Percentiles rank a stretch among this genome's conserved stretches.
These are phyloP conservation scores for Tricholoma sp. DNA, from an alignment of 768 basidiomycete genomes.

Conservation along the genomic window DNA sequence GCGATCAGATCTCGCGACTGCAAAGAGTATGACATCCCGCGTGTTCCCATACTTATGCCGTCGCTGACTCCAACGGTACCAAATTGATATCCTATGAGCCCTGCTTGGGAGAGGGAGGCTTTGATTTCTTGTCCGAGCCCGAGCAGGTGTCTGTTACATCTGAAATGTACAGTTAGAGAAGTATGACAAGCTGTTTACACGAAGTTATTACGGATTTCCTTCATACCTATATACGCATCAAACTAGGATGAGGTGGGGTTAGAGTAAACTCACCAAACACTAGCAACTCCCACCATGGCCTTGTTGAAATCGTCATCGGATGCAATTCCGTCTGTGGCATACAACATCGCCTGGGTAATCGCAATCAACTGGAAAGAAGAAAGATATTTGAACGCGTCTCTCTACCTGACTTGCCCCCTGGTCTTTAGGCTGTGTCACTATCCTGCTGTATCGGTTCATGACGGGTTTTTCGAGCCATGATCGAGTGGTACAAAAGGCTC, in stretches of 20 bases:
- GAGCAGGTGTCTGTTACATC: conserved; percentile 93
- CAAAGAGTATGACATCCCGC: conserved; percentile 91
- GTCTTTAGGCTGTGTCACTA: conserved; percentile 86
- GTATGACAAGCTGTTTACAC: not conserved
- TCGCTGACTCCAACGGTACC: conserved; percentile 98
- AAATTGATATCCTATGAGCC: conserved; percentile 93
- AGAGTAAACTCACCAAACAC: conserved; percentile 73
- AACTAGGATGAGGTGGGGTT: conserved; percentile 2
- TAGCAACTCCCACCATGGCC: conserved; percentile 96
- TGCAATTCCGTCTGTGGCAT: conserved; percentile 92
- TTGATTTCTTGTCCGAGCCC: conserved; percentile 86
- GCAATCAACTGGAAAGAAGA: not conserved
- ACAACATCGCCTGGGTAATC: conserved; percentile 82
- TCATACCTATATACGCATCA: conserved; percentile 71
- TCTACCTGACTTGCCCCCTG: conserved; percentile 91
- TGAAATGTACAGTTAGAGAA: conserved; percentile 24
- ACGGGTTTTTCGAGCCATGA: conserved; percentile 36
- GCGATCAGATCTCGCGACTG: conserved; percentile 98
- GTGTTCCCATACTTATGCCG: conserved; percentile 97
- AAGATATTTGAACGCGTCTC: conserved; percentile 5
- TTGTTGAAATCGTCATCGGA: conserved; percentile 84
- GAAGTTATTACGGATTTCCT: conserved; percentile 83
- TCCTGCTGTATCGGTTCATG: conserved; percentile 71
- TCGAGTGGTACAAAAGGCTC: conserved; percentile 34
- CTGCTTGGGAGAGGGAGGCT: conserved; percentile 61